Conservation (phyloP, 805 yeast genomes). For the Myxozyma sirexii region DNA sequence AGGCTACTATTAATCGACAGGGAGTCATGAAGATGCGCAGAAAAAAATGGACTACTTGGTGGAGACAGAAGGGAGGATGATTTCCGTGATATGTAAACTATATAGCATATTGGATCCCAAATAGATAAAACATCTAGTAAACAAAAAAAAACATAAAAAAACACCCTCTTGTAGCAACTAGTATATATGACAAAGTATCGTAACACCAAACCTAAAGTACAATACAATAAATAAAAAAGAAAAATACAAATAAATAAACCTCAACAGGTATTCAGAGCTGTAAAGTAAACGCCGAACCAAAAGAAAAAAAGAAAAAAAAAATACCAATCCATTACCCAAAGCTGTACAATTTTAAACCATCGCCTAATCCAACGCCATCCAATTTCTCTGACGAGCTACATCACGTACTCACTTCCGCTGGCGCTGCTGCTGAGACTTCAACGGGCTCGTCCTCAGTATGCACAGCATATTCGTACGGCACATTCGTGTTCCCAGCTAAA, state of each 20-base stretch:
- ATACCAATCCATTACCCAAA: background rate
- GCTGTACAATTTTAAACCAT: too few relatives aligned
- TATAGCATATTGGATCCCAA: background rate
- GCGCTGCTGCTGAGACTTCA: too few relatives aligned
- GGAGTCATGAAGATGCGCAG: background rate
- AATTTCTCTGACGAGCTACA: background rate
- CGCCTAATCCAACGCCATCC: background rate
- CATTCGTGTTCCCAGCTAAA: constrained; percentile 8
- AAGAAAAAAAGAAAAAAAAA: background rate
- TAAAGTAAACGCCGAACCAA: too few relatives aligned
- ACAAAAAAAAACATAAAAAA: background rate
- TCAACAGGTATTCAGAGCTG: too few relatives aligned
- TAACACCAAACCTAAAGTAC: background rate
- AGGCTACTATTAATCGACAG: background rate
- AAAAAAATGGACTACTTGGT: background rate
- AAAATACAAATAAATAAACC: background rate
- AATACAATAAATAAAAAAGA: background rate
- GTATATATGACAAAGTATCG: background rate
- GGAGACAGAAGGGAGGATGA: background rate
- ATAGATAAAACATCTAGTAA: background rate
- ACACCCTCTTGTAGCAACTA: background rate
- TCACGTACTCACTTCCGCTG: background rate
- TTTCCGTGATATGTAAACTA: background rate
- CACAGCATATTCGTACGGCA: constrained; percentile 23
- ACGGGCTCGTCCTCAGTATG: background rate